A percentile compares a stretch with the other conserved stretches of the same genome.
phyloP scores from a whole-genome alignment of 208 protist genomes.

The Kentomonas sorsogonicus region DNA sequence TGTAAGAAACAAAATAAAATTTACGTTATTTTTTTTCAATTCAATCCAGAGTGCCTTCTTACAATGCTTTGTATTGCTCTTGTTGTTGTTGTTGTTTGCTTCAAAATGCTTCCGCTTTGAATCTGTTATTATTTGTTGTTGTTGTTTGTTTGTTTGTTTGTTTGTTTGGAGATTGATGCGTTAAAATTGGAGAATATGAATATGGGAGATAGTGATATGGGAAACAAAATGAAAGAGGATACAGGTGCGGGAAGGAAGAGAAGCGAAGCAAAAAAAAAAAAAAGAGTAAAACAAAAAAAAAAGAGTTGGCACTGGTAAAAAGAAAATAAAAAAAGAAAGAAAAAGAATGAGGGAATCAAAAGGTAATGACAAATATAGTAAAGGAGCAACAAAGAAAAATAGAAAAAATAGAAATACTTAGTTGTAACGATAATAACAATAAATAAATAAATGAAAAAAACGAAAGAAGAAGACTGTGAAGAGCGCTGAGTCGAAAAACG shows the following conservation, averaged over 20 bases:
- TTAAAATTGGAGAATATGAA: no score
- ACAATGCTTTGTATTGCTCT: conserved; percentile 11
- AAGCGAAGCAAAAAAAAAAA: conserved; percentile 5
- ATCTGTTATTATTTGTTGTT: conserved; percentile 1
- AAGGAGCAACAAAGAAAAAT: conserved; percentile 13
- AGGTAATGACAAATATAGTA: neutral
- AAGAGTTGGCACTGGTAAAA: neutral
- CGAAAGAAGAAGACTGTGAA: neutral
- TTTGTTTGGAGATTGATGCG: neutral
- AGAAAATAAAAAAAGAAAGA: conserved; percentile 6
- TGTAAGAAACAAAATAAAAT: conserved; percentile 11
- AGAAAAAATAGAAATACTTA: conserved; percentile 3
- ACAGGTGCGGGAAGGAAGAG: conserved; percentile 6
- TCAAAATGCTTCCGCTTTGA: conserved; percentile 2
- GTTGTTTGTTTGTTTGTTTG: conserved; percentile 12
- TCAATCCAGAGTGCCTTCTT: neutral
- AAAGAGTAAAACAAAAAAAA: neutral
- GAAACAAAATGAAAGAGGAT: neutral
- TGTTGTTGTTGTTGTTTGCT: neutral
- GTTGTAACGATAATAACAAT: neutral
- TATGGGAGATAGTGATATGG: no score
- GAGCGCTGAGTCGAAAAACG: neutral
- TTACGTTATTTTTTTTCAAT: conserved; percentile 2
- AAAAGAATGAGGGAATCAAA: neutral
- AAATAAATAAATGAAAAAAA: conserved; percentile 9